A percentile compares a stretch with the other conserved stretches of the same genome.
phyloP scores from a whole-genome alignment of 805 yeast genomes.

The Yarrowia phangngaensis region DNA sequence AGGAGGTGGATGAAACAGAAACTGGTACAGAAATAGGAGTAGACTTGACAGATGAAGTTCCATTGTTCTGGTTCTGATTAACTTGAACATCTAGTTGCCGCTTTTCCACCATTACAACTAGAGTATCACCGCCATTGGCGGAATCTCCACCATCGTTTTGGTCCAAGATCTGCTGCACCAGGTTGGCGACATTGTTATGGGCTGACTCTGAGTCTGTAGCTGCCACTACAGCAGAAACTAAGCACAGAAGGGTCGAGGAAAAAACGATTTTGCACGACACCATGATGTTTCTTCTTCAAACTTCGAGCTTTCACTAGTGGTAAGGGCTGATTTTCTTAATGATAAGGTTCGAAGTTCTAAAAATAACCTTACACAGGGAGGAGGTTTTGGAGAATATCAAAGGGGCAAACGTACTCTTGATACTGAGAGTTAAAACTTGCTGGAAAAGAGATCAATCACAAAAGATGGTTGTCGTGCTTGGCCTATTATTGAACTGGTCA shows the following conservation, averaged over 20 bases:
- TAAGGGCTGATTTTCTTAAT: no score
- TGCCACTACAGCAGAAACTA: no score
- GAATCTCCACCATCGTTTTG: neutral
- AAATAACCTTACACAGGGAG: no score
- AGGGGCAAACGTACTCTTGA: no score
- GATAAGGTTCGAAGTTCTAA: no score
- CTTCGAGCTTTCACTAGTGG: no score
- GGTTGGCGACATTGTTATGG: conserved; percentile 18
- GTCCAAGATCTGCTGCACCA: conserved; percentile 15
- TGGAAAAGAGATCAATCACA: no score
- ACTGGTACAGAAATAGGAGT: neutral
- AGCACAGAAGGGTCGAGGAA: conserved; percentile 10
- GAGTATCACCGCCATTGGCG: neutral
- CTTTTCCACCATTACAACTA: conserved; percentile 7
- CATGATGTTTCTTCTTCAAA: conserved; percentile 4
- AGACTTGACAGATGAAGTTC: conserved; percentile 2
- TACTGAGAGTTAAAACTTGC: no score
- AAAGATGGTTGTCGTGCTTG: no score
- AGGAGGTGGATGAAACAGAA: neutral
- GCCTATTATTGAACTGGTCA: no score
- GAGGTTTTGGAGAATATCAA: no score
- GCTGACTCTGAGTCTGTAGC: neutral
- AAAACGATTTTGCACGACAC: conserved; percentile 11
- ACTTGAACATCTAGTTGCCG: neutral
- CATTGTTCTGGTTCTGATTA: conserved; percentile 3